Evolutionary conservation across 2,329 filamentous ascomycete species (phyloP), one percentile per base, ranked within the genome.

Genomic region (Aspergillus luchuensis): DNA sequence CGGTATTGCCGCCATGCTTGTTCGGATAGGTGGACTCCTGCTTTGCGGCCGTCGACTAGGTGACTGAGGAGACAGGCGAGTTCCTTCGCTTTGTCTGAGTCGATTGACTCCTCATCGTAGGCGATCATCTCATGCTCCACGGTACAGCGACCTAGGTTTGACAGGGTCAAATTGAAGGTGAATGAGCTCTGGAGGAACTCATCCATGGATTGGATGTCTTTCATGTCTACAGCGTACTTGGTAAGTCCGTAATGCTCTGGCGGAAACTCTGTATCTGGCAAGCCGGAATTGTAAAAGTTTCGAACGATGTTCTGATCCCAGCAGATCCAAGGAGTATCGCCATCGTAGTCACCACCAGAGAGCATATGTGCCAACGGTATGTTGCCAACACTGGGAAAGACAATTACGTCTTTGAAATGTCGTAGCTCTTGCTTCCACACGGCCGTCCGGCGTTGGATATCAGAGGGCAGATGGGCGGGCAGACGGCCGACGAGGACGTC

Each of bases 281-380:
- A 74, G 3, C 79, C 76, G 0, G 82, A 81, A 67, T 88, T 88
- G 3, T 66, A 62, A 68, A 89, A 89, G 0, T 73, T 75, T 1
- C 71, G 60, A 0, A 85, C 83, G 0, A 89, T 77, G 5, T 71
- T 71, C 3, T 76, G 73, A 55, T 88, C 85, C 84, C 85, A 89
- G 67, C 84, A 87, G 0, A 87, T 69, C 83, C 85, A 88, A 28
- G 85, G 77, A 2, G 73, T 81, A 59, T 89, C 87, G 0, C 87
- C 87, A 64, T 89, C 87, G 60, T 88, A 89, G 67, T 89, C 87
- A 8, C 87, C 87, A 5, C 86, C 87, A 23, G 87, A 87, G 0
- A 89, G 73, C 68, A 85, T 84, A n/a, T 79, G 79, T 0, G 85
- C 87, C 0, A 87, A 72, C 0, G 87, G 83, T 15, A 77, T 79